phyloP scores from a whole-genome alignment of 306 rosid genomes.

The Cyclanthera cordifolia region DNA sequence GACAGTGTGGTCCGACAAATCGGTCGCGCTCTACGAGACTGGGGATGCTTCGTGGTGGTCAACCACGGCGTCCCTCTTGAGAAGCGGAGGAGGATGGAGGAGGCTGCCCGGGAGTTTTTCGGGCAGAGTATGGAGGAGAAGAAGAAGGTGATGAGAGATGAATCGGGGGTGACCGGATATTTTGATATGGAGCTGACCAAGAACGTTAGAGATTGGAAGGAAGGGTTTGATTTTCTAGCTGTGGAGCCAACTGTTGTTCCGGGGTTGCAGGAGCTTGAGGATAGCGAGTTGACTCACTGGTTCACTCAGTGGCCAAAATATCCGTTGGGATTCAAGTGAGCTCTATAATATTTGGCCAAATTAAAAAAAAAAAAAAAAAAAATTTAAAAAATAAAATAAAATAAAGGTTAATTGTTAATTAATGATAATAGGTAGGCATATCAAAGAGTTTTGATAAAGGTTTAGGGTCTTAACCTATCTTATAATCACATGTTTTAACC shows the following conservation, averaged over 20 bases:
- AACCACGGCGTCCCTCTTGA: constrained; percentile 49
- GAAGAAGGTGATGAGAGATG: constrained; percentile 34
- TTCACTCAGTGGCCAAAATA: constrained; percentile 35
- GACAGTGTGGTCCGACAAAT: constrained; percentile 28
- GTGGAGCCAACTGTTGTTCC: constrained; percentile 32
- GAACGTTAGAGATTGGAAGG: constrained; percentile 75
- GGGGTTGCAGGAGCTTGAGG: constrained; percentile 22
- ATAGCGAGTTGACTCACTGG: constrained; percentile 22
- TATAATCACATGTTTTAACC: too few species aligned
- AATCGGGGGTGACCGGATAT: constrained; percentile 27
- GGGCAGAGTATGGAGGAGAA: constrained; percentile 45
- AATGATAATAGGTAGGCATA: too few species aligned
- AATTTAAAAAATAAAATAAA: too few species aligned
- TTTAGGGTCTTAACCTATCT: too few species aligned
- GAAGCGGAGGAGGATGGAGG: constrained; percentile 19
- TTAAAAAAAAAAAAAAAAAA: too few species aligned
- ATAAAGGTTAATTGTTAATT: too few species aligned
- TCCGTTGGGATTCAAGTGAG: constrained; percentile 46
- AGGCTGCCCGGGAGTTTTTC: constrained; percentile 36
- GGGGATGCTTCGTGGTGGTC: constrained; percentile 71
- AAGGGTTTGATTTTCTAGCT: constrained; percentile 39
- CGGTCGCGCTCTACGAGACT: constrained; percentile 35
- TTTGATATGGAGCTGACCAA: constrained; percentile 51
- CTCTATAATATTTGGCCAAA: too few species aligned
- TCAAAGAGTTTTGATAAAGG: too few species aligned